Evolutionary conservation across 257 asterid genomes (phyloP), one percentile per base, ranked within the genome.

Genomic region (Marsdenia floribunda): DNA sequence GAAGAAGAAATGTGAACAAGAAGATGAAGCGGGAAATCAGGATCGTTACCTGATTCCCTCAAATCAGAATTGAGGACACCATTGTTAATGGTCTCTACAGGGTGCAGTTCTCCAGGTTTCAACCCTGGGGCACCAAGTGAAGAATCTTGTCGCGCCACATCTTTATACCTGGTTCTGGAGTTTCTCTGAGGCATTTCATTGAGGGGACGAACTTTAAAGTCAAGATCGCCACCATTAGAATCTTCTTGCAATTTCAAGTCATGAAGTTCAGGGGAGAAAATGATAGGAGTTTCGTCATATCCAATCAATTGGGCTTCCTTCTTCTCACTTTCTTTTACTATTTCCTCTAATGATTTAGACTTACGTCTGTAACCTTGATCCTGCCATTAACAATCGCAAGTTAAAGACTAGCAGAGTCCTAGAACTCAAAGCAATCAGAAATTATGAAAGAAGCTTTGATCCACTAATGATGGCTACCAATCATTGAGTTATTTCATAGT

Each of bases 221-320:
- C 76, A 60, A 14, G 13, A 77, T 77, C 83, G 79, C 81, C 79
- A 76, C 81, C 79, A 76, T 22, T 77, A 75, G 80, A 79, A 76
- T 67, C 68, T 84, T 86, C 86, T 52, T 70, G 88, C 82, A 73
- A 54, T 75, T 73, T 73, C 67, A 63, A 46, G 21, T 70, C 75
- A 46, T 40, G 50, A 76, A 78, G 76, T 68, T 72, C 53, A 50
- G 82, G 69, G 68, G 77, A 76, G 71, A 59, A 70, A 74, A 46
- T 35, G 44, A 76, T 77, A 73, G 88, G 87, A 40, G 63, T 83
- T 81, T 92, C 97, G 68, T 95, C 92, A 82, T 82, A 89, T 77
- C 99, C 99, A 53, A 95, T 87, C 85, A 95, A 83, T 80, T 79
- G 79, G 60, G 97, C 87, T 77, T 88, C 88, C 87, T 52, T 79